Conservation (phyloP, 2,329 filamentous ascomycete genomes). For the Pseudogymnoascus sp. region DNA sequence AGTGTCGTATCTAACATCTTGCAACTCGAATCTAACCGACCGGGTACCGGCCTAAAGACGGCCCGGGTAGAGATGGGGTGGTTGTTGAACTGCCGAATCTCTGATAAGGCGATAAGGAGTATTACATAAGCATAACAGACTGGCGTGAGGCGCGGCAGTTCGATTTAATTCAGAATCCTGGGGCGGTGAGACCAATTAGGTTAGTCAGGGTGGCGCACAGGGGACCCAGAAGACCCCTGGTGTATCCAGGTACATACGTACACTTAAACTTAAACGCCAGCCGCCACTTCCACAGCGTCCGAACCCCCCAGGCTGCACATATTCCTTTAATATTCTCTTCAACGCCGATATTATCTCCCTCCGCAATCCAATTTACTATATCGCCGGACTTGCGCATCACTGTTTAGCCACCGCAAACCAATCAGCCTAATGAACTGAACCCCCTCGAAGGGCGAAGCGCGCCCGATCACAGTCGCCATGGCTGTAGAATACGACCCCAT, state of each 20-base stretch:
- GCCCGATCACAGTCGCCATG: background rate
- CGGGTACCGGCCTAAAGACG: background rate
- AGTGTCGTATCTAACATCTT: background rate
- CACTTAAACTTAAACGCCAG: background rate
- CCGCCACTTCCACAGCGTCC: background rate
- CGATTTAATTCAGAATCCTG: background rate
- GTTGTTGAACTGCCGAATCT: background rate
- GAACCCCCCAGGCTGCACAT: background rate
- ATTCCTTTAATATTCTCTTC: background rate
- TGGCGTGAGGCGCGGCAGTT: background rate
- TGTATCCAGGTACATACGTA: background rate
- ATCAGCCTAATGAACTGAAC: background rate
- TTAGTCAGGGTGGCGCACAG: background rate
- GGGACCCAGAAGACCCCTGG: background rate
- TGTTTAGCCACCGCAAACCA: background rate
- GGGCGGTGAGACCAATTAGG: background rate
- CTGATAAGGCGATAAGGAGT: background rate
- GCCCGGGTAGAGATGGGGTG: background rate
- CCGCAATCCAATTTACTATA: background rate
- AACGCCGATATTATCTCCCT: background rate
- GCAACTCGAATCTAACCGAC: background rate
- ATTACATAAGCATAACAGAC: background rate
- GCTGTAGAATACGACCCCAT: slow-evolving; percentile 5
- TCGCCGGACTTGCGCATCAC: background rate
- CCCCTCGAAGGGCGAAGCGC: background rate